phyloP scores from a whole-genome alignment of 306 rosid genomes.

The Canavalia gladiata region DNA sequence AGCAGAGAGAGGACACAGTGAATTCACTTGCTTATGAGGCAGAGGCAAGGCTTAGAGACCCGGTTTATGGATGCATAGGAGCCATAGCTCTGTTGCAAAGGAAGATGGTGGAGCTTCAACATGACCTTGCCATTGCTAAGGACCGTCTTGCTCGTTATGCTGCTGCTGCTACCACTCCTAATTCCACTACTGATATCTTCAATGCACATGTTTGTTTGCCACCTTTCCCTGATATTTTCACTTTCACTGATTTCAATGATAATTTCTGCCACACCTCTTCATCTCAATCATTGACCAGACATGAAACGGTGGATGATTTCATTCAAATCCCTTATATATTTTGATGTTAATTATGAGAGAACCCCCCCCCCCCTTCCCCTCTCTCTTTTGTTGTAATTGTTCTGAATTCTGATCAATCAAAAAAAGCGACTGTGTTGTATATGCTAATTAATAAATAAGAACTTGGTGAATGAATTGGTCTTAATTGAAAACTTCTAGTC shows the following conservation, averaged over 20 bases:
- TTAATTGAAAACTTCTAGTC: conserved; percentile 3
- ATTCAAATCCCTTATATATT: conserved; percentile 68
- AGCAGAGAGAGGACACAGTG: conserved; percentile 85
- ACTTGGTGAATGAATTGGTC: conserved; percentile 8
- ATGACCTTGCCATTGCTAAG: conserved; percentile 77
- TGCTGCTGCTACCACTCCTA: conserved; percentile 21
- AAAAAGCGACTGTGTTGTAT: conserved; percentile 36
- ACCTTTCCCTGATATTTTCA: conserved; percentile 57
- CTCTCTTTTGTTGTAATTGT: conserved; percentile 31
- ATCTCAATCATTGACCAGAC: conserved; percentile 56
- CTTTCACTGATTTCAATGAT: conserved; percentile 58
- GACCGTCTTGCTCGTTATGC: conserved; percentile 77
- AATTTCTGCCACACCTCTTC: conserved; percentile 57
- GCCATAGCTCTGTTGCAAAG: conserved; percentile 77
- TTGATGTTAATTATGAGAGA: conserved; percentile 28
- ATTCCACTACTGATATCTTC: conserved; percentile 29
- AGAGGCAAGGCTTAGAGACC: conserved; percentile 84
- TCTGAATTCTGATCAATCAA: conserved; percentile 35
- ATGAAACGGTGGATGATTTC: conserved; percentile 63
- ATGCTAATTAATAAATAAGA: conserved; percentile 46
- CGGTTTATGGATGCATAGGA: conserved; percentile 96
- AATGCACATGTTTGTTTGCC: conserved; percentile 52
- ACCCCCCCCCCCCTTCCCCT: background rate
- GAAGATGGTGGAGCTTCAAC: conserved; percentile 81
- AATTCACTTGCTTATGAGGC: conserved; percentile 90